Base-by-base conservation (phyloP, 805 yeast species). In the Spathaspora girioi region DNA sequence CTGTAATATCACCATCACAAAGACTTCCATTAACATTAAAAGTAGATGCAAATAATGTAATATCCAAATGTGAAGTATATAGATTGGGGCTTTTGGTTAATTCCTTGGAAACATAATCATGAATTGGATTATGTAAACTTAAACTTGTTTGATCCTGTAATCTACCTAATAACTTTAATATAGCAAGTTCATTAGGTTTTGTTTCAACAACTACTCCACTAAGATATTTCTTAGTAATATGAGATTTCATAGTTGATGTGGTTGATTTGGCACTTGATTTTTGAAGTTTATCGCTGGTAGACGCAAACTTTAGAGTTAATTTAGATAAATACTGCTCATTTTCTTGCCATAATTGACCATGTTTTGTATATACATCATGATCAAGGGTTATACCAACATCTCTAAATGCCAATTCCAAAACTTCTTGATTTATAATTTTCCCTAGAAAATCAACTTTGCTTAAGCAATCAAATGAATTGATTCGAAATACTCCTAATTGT, bases 11-110 rank as follows among this genome's bases (percentile, higher is more conserved):
- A 0, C 75, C 80, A 11, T 75, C 75, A 50, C 63, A 68, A 35
- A 67, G 56, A n/a, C 69, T 66, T 0, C 82, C 85, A 63, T 81
- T 81, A 32, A 81, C 82, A 55, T 81, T 81, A 60, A 78, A 81
- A 0, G 86, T 80, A 5, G 79, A 74, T 0, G 82, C 68, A 64
- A 68, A 81, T 5, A 81, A 64, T 5, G 60, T 54, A 17, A 81
- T 65, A 14, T 77, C 77, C 50, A 68, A 70, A 32, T 59, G 61
- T 5, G 71, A 70, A 9, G 73, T 69, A 56, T 68, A 81, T 54
- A 75, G 76, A 31, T 61, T 59, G 3, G 75, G 54, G 19, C 75
- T 61, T 50, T 69, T 71, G 11, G 65, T 66, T 29, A 81, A 59
- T 52, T 77, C 80, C 23, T 63, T 61, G 9, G 68, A 63, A 15